A percentile compares a stretch with the other conserved stretches of the same genome.
phyloP scores from a whole-genome alignment of 2,329 filamentous ascomycete genomes.

The Colletotrichum sp. region DNA sequence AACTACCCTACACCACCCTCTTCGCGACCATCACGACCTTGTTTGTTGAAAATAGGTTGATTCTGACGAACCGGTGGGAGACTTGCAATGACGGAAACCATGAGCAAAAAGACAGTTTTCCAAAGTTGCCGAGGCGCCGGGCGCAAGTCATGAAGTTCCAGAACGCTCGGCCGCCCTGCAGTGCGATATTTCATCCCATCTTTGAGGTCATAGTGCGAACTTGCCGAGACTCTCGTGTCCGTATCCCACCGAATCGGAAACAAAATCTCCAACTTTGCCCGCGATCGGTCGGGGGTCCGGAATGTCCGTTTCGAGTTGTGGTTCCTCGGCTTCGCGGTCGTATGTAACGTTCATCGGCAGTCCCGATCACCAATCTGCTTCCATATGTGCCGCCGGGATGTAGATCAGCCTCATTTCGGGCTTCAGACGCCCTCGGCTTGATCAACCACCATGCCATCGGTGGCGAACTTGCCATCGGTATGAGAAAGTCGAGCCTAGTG shows the following conservation, averaged over 20 bases:
- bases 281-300: background rate
- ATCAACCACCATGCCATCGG: background rate
- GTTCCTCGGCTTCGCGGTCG: background rate
- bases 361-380: background rate
- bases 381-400: background rate
- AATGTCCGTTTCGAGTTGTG: background rate
- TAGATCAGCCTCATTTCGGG: background rate
- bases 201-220: background rate
- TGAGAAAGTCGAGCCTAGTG: background rate
- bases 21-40: background rate
- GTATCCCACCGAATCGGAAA: background rate
- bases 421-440: background rate
- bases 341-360: background rate
- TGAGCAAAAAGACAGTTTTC: background rate
- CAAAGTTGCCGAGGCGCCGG: no score
- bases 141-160: background rate
- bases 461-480: background rate
- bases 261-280: background rate
- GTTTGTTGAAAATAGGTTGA: background rate
- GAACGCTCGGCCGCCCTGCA: background rate
- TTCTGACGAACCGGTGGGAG: background rate
- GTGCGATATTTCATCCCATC: background rate
- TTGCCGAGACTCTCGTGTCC: background rate
- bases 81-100: background rate
- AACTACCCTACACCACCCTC: background rate